Percentiles rank a stretch among this genome's conserved stretches.
Conservation (phyloP, 345 rosid genomes). For the Gossypium stocksii region DNA sequence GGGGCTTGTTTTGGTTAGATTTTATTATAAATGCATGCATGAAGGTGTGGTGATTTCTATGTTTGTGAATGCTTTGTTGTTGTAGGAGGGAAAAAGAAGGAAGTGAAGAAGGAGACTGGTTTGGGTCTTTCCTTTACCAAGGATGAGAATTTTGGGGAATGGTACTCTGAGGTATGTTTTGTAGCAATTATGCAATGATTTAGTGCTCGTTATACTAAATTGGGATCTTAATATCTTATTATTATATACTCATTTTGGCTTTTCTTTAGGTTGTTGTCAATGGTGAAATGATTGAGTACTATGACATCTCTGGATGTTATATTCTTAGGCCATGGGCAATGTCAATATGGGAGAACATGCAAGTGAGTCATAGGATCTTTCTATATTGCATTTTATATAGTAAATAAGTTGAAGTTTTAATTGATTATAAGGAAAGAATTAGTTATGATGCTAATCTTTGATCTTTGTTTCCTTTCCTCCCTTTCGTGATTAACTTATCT, state of each 20-base stretch:
- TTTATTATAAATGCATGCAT: neutral
- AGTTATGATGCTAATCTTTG: neutral
- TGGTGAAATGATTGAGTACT: slow-evolving; percentile 91
- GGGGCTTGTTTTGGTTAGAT: neutral
- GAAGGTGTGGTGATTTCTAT: neutral
- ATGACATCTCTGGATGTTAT: slow-evolving; percentile 93
- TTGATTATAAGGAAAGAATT: neutral
- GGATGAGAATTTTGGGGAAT: slow-evolving; percentile 90
- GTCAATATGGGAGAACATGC: slow-evolving; percentile 93
- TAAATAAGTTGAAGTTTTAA: neutral
- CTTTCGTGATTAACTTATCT: neutral
- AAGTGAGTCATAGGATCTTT: slow-evolving; percentile 43
- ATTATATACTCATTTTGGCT: neutral
- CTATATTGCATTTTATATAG: neutral
- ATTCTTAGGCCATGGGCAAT: slow-evolving; percentile 97
- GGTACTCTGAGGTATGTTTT: slow-evolving; percentile 84
- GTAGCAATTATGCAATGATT: slow-evolving; percentile 71
- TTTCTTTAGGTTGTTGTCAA: slow-evolving; percentile 69
- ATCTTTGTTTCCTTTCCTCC: neutral
- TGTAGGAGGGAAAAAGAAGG: slow-evolving; percentile 73
- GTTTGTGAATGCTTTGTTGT: neutral
- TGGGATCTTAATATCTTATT: neutral
- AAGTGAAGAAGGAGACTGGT: slow-evolving; percentile 92
- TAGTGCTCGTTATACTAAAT: slow-evolving; percentile 32
- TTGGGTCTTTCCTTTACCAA: slow-evolving; percentile 72